Percentiles rank a stretch among this genome's conserved stretches.
Evolutionary conservation across 257 asterid species (phyloP).

Genomic region (Fraxinus anomala): DNA sequence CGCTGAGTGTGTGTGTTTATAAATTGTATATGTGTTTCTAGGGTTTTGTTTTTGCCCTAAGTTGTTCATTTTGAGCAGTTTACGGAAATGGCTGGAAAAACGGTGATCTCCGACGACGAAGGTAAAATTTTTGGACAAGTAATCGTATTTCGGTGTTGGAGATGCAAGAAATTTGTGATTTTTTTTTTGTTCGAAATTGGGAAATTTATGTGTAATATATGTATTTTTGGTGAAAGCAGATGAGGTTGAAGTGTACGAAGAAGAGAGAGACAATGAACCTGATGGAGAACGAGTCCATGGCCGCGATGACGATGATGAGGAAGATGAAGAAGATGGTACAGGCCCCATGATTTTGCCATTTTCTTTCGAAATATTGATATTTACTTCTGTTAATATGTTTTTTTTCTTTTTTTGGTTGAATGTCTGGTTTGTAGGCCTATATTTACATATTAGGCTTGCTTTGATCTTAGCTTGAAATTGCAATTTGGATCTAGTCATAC

Average conservation of each 20-base stretch:
- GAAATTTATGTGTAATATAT: not conserved
- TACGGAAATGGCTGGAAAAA: slow-evolving; percentile 58
- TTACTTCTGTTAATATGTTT: not conserved
- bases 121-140: slow-evolving; percentile 36
- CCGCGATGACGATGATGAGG: slow-evolving; percentile 70
- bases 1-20: not conserved
- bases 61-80: slow-evolving; percentile 17
- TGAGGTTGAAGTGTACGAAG: slow-evolving; percentile 66
- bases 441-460: not conserved
- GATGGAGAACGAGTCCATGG: slow-evolving; percentile 53
- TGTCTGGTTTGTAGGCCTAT: not conserved
- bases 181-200: not conserved
- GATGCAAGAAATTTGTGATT: not conserved
- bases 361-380: not conserved
- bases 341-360: not conserved
- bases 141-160: not conserved
- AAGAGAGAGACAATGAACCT: slow-evolving; percentile 70
- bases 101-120: slow-evolving; percentile 80
- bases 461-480: not conserved
- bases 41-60: slow-evolving; percentile 45
- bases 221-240: slow-evolving; percentile 38
- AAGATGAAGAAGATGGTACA: slow-evolving; percentile 84
- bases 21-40: slow-evolving; percentile 19
- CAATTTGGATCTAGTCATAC: not conserved
- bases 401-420: not conserved